Evolutionary conservation across 192 early-diverging fungal genomes (phyloP).

Genomic region (Coemansia sp.): DNA sequence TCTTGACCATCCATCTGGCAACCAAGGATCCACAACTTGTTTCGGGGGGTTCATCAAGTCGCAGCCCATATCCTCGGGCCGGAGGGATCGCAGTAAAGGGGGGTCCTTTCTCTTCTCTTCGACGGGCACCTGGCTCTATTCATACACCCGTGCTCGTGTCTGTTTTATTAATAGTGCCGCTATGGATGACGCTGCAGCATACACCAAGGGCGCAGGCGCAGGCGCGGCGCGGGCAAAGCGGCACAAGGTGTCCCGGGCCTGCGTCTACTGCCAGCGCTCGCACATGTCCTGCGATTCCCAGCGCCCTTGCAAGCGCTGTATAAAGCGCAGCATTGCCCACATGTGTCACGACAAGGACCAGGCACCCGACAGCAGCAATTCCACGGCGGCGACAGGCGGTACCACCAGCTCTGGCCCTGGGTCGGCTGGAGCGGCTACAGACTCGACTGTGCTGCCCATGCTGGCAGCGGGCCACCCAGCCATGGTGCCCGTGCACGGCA

Average conservation of each 20-base stretch:
- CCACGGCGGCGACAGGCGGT: not conserved
- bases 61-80: too few species aligned
- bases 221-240: constrained; percentile 26
- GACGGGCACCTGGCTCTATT: too few species aligned
- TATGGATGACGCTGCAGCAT: not conserved
- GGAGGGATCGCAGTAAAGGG: too few species aligned
- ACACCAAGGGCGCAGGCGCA: too few species aligned
- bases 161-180: too few species aligned
- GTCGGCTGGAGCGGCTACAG: not conserved
- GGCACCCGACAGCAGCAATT: constrained; percentile 8
- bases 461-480: constrained; percentile 3
- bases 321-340: constrained; percentile 91
- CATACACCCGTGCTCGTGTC: too few species aligned
- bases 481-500: constrained; percentile 1
- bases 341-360: constrained; percentile 82
- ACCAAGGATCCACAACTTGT: too few species aligned
- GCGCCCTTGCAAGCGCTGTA: constrained; percentile 91
- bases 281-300: constrained; percentile 96
- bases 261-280: constrained; percentile 88
- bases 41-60: too few species aligned
- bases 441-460: constrained; percentile 5
- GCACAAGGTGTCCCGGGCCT: constrained; percentile 62
- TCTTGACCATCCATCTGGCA: too few species aligned
- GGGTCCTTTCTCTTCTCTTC: too few species aligned
- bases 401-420: not conserved